Conservation (phyloP, 805 yeast species). For the Metschnikowia similis region DNA sequence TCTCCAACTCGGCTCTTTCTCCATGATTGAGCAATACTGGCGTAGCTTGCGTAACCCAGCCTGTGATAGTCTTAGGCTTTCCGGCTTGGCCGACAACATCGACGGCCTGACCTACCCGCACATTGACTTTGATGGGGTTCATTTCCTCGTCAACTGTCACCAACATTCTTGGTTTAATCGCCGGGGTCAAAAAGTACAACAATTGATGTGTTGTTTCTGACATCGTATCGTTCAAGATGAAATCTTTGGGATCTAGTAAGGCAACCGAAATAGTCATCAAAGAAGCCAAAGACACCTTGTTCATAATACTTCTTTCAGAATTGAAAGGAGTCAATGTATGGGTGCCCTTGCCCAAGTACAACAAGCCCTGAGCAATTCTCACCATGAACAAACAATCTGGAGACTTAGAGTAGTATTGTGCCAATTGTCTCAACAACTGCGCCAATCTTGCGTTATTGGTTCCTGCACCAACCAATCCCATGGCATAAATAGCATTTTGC, state of each 20-base stretch:
- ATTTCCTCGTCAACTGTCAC: slow-evolving; percentile 88
- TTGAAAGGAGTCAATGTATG: slow-evolving; percentile 84
- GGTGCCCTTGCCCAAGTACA: slow-evolving; percentile 96
- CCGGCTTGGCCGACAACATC: slow-evolving; percentile 99
- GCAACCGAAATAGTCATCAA: slow-evolving; percentile 80
- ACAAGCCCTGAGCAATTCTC: slow-evolving; percentile 89
- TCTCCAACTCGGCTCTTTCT: slow-evolving; percentile 95
- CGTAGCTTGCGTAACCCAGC: slow-evolving; percentile 98
- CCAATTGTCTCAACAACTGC: slow-evolving; percentile 89
- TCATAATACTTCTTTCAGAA: slow-evolving; percentile 79
- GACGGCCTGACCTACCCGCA: slow-evolving; percentile 97
- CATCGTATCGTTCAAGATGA: slow-evolving; percentile 62
- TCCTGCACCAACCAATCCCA: slow-evolving; percentile 99
- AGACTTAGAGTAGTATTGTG: slow-evolving; percentile 86
- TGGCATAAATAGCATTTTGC: slow-evolving; percentile 87
- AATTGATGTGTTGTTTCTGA: slow-evolving; percentile 60
- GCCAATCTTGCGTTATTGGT: slow-evolving; percentile 98
- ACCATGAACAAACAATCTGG: slow-evolving; percentile 89
- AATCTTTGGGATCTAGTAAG: slow-evolving; percentile 77
- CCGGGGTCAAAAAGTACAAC: slow-evolving; percentile 80
- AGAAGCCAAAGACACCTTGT: slow-evolving; percentile 87
- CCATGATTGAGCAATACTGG: slow-evolving; percentile 93
- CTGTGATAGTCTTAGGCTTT: slow-evolving; percentile 96
- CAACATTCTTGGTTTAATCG: slow-evolving; percentile 88
- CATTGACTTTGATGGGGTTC: slow-evolving; percentile 90